phyloP scores from a whole-genome alignment of 805 yeast genomes.

The Nakazawaea populi region DNA sequence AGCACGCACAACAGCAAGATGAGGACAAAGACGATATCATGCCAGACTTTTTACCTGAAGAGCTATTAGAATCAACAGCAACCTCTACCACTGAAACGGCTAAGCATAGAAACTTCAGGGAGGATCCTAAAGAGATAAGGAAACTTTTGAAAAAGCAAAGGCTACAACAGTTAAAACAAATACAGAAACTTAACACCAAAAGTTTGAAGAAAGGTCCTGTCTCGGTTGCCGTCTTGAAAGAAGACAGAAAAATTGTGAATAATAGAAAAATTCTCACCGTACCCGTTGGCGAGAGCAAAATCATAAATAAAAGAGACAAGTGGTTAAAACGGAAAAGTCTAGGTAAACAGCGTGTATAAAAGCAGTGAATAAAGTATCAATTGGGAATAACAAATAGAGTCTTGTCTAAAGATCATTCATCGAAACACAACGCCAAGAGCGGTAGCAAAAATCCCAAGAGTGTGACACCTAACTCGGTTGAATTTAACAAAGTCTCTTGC shows the following conservation, averaged over 20 bases:
- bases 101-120: slow-evolving; percentile 4
- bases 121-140: slow-evolving; percentile 11
- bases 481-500: background rate
- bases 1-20: background rate
- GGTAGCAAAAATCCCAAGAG: slow-evolving; percentile 6
- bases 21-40: slow-evolving; percentile 17
- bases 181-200: slow-evolving; percentile 24
- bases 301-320: slow-evolving; percentile 10
- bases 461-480: slow-evolving; percentile 2
- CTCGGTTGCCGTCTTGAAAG: slow-evolving; percentile 27
- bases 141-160: slow-evolving; percentile 14
- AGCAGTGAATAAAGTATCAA: background rate
- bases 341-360: slow-evolving; percentile 4
- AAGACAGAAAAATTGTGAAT: slow-evolving; percentile 11
- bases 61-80: slow-evolving; percentile 28
- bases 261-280: slow-evolving; percentile 12
- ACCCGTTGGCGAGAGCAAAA: slow-evolving; percentile 17
- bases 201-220: slow-evolving; percentile 34
- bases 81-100: background rate
- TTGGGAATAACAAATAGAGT: background rate
- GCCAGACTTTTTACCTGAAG: slow-evolving; percentile 33
- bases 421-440: background rate
- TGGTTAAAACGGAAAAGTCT: slow-evolving; percentile 14
- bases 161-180: slow-evolving; percentile 24
- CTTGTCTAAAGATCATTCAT: background rate